A percentile compares a stretch with the other conserved stretches of the same genome.
Evolutionary conservation across 2,329 filamentous ascomycete species (phyloP).

Genomic region (Chrysoporthe cubensis): DNA sequence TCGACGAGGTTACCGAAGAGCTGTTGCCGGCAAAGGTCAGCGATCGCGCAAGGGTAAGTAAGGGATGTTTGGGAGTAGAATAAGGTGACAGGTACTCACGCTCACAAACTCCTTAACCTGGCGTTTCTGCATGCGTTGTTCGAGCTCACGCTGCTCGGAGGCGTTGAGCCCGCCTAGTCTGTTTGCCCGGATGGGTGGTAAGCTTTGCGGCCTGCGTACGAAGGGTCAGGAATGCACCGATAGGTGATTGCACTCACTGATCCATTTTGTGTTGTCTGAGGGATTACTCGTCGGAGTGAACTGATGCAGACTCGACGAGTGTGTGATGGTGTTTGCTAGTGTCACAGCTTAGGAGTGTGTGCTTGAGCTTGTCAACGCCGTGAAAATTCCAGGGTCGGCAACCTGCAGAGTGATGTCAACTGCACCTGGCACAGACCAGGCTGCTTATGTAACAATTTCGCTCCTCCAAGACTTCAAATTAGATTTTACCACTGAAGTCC

Average conservation of each 20-base stretch:
- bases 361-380: conserved; percentile 9
- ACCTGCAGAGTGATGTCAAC: conserved; percentile 20
- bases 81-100: conserved; percentile 58
- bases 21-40: conserved; percentile 38
- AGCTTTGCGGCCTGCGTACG: neutral
- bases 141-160: conserved; percentile 88
- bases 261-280: conserved; percentile 23
- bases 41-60: neutral
- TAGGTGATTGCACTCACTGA: conserved; percentile 12
- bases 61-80: neutral
- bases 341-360: neutral
- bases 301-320: neutral
- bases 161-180: conserved; percentile 59
- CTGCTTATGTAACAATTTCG: conserved; percentile 13
- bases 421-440: neutral
- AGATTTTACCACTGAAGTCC: neutral
- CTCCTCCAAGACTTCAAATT: conserved; percentile 5
- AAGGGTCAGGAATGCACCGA: neutral
- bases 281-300: neutral
- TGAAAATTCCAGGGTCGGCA: conserved; percentile 18
- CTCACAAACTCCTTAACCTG: conserved; percentile 99
- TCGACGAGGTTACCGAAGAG: conserved; percentile 72
- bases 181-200: conserved; percentile 14
- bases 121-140: conserved; percentile 93
- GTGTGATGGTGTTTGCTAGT: conserved; percentile 4